Evolutionary conservation across 495 filamentous ascomycete genomes (phyloP), one percentile per base, ranked within the genome.

Genomic region (Xylaria acuta): DNA sequence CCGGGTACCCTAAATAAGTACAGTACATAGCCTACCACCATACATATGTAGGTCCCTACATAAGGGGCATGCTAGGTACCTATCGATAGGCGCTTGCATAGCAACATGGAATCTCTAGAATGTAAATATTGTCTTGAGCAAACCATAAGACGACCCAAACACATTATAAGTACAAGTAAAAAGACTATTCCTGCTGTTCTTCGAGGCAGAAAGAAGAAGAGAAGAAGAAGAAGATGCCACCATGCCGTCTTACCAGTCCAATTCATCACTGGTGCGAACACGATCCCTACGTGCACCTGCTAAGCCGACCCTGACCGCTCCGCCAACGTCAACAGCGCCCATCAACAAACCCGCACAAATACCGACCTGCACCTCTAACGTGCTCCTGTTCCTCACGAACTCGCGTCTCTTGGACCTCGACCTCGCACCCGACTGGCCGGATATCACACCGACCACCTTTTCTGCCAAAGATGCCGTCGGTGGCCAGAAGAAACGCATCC

Each of bases 371-470:
- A 84, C 88, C 49, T 87, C 89, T 9, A 84, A 89, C 76, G 75
- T 90, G 43, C 82, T 88, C n/a, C 85, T 94, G 12, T 93, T 97
- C 78, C 82, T 95, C 20, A 92, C 91, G 65, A 96, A 94, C 78
- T 84, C 97, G 66, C 91, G 90, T 30, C 86, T 97, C 8, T 86
- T 97, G 18, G 88, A 94, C 69, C 87, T 97, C 38, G 92, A 97
- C 77, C 85, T 86, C 38, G 87, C 84, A 40, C 84, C 89, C 14
- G 92, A 95, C 79, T 97, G 93, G 93, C 94, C 94, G 1, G 83
- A 81, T 58, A 90, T 97, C 70, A 90, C 85, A 34, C 76, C 84
- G 6, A 83, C 86, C 69, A 88, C 90, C 8, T 90, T 97, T 72
- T 89, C 89, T 7, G 83, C 89, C 12, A 91, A 88, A 67, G 88